These are phyloP conservation scores for Rhodotorula toruloides DNA, from an alignment of 768 basidiomycete species.

Conservation along the genomic window DNA sequence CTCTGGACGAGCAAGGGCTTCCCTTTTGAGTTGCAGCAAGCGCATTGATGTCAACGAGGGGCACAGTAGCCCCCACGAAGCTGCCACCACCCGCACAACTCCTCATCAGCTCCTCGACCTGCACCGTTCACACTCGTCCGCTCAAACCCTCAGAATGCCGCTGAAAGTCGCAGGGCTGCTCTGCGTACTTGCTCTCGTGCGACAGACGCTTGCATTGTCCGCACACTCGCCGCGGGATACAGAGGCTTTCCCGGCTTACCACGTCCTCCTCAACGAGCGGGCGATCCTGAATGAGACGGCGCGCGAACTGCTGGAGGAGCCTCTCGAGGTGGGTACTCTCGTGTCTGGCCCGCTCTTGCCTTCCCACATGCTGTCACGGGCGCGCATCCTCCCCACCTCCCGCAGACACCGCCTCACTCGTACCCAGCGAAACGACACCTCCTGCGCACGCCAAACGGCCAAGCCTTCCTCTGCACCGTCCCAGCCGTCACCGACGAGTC, in stretches of 20 bases:
- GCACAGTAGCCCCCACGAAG: no score
- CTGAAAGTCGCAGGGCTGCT: no score
- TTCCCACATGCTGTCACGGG: no score
- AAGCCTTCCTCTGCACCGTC: constrained; percentile 41
- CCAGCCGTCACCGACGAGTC: constrained; percentile 12
- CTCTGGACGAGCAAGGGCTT: no score
- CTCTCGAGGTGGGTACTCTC: neutral
- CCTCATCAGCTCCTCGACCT: no score
- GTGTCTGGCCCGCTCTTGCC: neutral
- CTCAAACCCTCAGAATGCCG: no score
- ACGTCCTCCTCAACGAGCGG: constrained; percentile 19
- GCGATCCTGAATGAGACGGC: constrained; percentile 35
- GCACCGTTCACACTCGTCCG: no score
- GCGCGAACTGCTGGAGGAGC: constrained; percentile 6
- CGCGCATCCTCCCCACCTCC: neutral
- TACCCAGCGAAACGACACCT: constrained; percentile 27
- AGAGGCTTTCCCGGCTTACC: constrained; percentile 36
- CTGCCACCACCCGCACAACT: no score
- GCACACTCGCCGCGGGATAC: constrained; percentile 41
- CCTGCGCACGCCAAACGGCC: constrained; percentile 37
- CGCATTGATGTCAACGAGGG: no score
- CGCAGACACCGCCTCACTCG: constrained; percentile 4
- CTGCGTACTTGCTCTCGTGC: neutral
- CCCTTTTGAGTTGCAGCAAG: no score
- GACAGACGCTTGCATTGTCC: constrained; percentile 25